These are phyloP conservation scores for Elongisporangium prolatum DNA, from an alignment of 352 stramenopile genomes.

Conservation along the genomic window DNA sequence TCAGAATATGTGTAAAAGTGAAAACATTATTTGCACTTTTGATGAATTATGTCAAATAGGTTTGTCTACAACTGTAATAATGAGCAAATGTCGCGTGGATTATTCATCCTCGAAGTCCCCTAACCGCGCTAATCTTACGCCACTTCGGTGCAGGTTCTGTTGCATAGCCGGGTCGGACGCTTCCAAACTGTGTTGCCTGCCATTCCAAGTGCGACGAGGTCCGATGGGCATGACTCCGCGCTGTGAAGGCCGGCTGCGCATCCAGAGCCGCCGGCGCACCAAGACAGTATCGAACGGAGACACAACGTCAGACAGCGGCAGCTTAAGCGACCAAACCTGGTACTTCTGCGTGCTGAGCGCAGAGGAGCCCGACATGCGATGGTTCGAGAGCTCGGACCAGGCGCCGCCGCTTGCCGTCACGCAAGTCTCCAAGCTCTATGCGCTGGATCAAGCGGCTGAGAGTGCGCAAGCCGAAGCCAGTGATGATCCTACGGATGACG, in stretches of 20 bases:
- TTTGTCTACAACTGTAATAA: neutral
- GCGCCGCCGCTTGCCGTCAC: constrained; percentile 23
- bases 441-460: constrained; percentile 6
- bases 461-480: constrained; percentile 1
- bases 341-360: constrained; percentile 41
- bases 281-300: constrained; percentile 13
- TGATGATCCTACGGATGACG: constrained; percentile 4
- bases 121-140: neutral
- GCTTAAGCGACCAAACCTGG: constrained; percentile 37
- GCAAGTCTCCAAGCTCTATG: constrained; percentile 34
- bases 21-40: no score
- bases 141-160: neutral
- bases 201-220: neutral
- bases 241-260: constrained; percentile 35
- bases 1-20: neutral
- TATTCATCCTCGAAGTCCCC: neutral
- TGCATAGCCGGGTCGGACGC: neutral
- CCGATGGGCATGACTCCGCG: constrained; percentile 13
- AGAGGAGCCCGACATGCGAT: constrained; percentile 13
- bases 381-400: constrained; percentile 1
- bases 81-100: neutral
- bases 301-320: constrained; percentile 6
- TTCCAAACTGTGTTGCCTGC: neutral
- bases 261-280: constrained; percentile 21
- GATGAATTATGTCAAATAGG: no score